phyloP scores from a whole-genome alignment of 345 rosid genomes.

The Diplotaxis tenuifolia region DNA sequence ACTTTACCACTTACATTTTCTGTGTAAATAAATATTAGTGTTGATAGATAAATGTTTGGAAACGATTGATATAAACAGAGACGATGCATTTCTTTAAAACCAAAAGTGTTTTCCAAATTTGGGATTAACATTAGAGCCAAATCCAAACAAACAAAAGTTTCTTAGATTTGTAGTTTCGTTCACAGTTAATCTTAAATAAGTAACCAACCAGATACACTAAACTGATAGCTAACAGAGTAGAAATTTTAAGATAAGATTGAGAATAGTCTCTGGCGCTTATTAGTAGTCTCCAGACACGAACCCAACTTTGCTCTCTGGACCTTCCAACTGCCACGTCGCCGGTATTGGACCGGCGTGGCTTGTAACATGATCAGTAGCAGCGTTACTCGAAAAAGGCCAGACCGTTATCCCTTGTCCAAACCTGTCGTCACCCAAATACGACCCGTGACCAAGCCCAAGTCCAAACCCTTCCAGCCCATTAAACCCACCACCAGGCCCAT shows the following conservation, averaged over 20 bases:
- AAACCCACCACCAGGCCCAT: conserved; percentile 29
- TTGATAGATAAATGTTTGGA: not conserved
- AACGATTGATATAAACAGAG: not conserved
- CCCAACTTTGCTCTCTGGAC: conserved; percentile 30
- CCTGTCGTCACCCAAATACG: conserved; percentile 26
- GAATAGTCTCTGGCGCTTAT: too few relatives aligned
- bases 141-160: not conserved
- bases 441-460: conserved; percentile 36
- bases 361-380: conserved; percentile 15
- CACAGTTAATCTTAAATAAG: too few relatives aligned
- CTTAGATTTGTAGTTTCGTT: conserved; percentile 19
- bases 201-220: conserved; percentile 2
- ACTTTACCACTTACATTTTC: not conserved
- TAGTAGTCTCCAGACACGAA: conserved; percentile 37
- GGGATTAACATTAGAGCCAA: conserved; percentile 2
- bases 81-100: not conserved
- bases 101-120: not conserved
- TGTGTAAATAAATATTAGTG: conserved; percentile 7
- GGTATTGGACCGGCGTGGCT: conserved; percentile 25
- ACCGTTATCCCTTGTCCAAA: conserved; percentile 34
- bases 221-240: not conserved
- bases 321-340: conserved; percentile 30
- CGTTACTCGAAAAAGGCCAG: conserved; percentile 32
- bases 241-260: too few relatives aligned
- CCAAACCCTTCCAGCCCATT: conserved; percentile 25